Percentiles rank a stretch among this genome's conserved stretches.
Conservation (phyloP, 768 basidiomycete genomes). For the Termitomyces sp. region DNA sequence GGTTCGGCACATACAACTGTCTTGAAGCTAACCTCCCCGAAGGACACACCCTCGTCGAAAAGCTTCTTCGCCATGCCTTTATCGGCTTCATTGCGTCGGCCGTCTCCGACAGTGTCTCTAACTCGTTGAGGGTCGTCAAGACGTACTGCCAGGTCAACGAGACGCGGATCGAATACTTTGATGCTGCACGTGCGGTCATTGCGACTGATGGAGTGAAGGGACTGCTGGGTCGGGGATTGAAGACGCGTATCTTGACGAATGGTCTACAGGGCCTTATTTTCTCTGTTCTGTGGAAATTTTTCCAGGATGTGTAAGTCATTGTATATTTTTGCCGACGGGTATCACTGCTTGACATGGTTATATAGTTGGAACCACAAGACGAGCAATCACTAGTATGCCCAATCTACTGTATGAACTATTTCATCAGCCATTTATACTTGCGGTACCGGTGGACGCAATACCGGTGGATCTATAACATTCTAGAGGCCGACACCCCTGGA, state of each 20-base stretch:
- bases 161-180: constrained; percentile 70
- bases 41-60: constrained; percentile 47
- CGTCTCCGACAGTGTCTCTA: constrained; percentile 80
- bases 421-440: too few relatives aligned
- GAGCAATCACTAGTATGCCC: neutral
- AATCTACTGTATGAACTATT: too few relatives aligned
- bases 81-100: constrained; percentile 90
- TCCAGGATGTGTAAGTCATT: constrained; percentile 76
- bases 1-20: constrained; percentile 86
- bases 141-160: constrained; percentile 93
- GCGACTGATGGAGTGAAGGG: constrained; percentile 70
- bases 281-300: constrained; percentile 85
- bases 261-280: constrained; percentile 92
- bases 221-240: constrained; percentile 84
- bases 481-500: too few relatives aligned
- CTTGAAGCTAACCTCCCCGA: constrained; percentile 60
- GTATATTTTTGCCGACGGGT: neutral
- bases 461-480: too few relatives aligned
- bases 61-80: constrained; percentile 76
- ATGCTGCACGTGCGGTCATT: constrained; percentile 76
- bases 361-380: neutral
- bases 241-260: constrained; percentile 86
- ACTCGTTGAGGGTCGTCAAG: constrained; percentile 90
- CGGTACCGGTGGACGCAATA: too few relatives aligned
- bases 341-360: neutral